Percentiles rank a stretch among this genome's conserved stretches.
phyloP scores from a whole-genome alignment of 2,329 filamentous ascomycete species.

The Fusarium irregulare region DNA sequence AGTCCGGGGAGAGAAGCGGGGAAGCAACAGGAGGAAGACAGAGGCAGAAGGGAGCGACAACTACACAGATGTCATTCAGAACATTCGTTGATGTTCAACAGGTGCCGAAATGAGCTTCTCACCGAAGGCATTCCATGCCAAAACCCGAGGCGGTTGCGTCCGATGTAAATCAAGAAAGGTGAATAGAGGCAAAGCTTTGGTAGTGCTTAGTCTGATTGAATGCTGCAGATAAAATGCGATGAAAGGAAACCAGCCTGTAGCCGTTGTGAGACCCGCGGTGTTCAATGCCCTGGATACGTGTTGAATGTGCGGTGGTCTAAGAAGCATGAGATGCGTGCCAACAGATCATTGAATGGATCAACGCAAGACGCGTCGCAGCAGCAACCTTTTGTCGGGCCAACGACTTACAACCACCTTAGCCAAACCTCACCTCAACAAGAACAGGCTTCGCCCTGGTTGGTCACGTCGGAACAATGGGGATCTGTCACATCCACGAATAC shows the following conservation, averaged over 20 bases:
- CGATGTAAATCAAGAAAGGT: conserved; percentile 14
- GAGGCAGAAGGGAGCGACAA: neutral
- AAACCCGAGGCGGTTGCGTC: neutral
- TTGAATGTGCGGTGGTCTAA: conserved; percentile 9
- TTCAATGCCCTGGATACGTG: conserved; percentile 3
- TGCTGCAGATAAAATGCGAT: neutral
- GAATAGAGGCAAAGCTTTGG: neutral
- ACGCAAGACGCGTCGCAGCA: neutral
- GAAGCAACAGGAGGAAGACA: neutral
- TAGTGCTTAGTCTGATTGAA: neutral
- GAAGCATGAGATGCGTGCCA: neutral
- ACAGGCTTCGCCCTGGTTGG: neutral
- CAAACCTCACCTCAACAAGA: neutral
- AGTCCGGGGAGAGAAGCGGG: neutral
- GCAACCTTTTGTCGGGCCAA: too few species aligned
- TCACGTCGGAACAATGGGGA: neutral
- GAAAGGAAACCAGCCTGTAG: neutral
- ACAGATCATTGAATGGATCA: neutral
- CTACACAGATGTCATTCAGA: neutral
- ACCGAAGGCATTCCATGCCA: neutral
- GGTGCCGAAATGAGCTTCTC: neutral
- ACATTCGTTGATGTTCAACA: neutral
- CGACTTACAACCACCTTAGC: too few species aligned
- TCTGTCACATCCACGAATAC: too few species aligned
- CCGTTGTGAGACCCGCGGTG: neutral